Percentiles rank a stretch among this genome's conserved stretches.
Evolutionary conservation across 305 asterid species (phyloP).

Genomic region (Vinca major): DNA sequence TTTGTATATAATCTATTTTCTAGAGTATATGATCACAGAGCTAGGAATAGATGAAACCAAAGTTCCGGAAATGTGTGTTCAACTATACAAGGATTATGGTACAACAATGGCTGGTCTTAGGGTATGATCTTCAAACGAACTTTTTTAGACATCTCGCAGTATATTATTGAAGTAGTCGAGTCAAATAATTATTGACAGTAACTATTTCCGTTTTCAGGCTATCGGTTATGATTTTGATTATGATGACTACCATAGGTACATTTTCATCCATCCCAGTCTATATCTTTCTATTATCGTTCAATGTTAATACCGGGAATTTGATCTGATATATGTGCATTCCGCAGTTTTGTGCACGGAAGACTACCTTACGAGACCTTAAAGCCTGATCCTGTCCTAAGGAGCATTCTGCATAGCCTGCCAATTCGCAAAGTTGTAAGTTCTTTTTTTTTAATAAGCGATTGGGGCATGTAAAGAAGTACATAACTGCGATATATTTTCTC

Average conservation of each 20-base stretch:
- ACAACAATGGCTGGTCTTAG: conserved; percentile 95
- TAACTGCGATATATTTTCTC: neutral
- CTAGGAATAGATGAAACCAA: conserved; percentile 57
- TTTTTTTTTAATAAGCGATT: neutral
- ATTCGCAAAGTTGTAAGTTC: conserved; percentile 70
- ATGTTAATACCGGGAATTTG: neutral
- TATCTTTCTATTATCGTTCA: conserved; percentile 5
- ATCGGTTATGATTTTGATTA: conserved; percentile 69
- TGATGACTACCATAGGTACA: conserved; percentile 78
- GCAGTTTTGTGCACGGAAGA: conserved; percentile 80
- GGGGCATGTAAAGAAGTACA: neutral
- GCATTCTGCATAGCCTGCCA: conserved; percentile 58
- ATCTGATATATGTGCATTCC: neutral
- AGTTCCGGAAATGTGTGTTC: conserved; percentile 56
- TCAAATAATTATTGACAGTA: conserved; percentile 9
- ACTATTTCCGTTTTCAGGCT: conserved; percentile 37
- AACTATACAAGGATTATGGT: conserved; percentile 75
- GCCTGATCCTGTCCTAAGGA: conserved; percentile 51
- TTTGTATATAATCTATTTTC: neutral
- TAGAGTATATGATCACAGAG: conserved; percentile 70
- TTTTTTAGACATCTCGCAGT: neutral
- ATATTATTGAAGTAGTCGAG: neutral
- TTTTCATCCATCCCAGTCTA: neutral
- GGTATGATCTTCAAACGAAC: conserved; percentile 26
- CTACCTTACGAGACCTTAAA: conserved; percentile 73